These are phyloP conservation scores for Aspergillus incahuasiensis DNA, from an alignment of 495 filamentous ascomycete genomes.

Conservation along the genomic window DNA sequence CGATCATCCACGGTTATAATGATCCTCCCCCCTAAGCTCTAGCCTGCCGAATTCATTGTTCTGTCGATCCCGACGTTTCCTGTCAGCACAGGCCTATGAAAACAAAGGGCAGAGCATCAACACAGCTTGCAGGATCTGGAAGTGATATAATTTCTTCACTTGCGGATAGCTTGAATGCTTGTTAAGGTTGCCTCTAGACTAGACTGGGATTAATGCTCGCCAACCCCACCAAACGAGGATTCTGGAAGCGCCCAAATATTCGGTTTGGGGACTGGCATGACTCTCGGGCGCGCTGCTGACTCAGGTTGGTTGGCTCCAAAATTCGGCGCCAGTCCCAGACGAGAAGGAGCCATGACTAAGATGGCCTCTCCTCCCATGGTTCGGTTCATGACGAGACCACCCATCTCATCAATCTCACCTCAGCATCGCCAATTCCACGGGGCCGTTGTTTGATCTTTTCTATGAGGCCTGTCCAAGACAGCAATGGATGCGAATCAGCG, in stretches of 20 bases:
- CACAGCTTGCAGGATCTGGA: background rate
- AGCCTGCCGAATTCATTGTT: background rate
- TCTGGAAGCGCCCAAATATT: background rate
- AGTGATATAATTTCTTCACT: background rate
- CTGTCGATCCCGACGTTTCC: background rate
- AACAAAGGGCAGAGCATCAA: background rate
- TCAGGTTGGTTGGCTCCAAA: background rate
- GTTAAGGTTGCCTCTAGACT: constrained; percentile 1
- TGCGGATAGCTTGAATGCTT: background rate
- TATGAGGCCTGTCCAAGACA: background rate
- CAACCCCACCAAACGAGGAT: background rate
- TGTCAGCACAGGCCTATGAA: background rate
- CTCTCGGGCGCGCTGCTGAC: background rate
- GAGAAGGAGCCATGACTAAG: background rate
- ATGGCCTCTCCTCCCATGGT: background rate
- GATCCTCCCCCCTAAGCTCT: constrained; percentile 2
- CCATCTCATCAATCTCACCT: background rate
- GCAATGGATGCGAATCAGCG: background rate
- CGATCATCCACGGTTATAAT: constrained; percentile 1
- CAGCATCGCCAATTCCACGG: background rate
- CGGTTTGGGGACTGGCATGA: background rate
- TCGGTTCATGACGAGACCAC: background rate
- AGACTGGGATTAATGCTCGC: background rate
- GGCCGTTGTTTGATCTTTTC: background rate
- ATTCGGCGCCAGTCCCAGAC: background rate